phyloP scores from a whole-genome alignment of 495 filamentous ascomycete species.

The Neurospora sp. region DNA sequence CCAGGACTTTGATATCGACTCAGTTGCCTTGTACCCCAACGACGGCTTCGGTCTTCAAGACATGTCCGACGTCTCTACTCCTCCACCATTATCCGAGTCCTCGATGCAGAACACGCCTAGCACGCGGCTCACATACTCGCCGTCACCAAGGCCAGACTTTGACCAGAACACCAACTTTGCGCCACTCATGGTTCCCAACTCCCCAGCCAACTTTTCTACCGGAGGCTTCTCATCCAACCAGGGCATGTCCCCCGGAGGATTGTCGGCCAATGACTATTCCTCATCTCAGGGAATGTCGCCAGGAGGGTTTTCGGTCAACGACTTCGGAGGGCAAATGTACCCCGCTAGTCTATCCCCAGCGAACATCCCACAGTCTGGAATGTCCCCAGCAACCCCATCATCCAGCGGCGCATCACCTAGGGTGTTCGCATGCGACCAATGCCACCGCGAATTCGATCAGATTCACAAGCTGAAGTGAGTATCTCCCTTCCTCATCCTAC shows the following conservation, averaged over 20 bases:
- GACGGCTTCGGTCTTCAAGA: neutral
- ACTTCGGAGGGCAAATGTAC: neutral
- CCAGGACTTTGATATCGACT: neutral
- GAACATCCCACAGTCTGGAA: neutral
- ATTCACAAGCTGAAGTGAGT: slow-evolving; percentile 39
- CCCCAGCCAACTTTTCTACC: neutral
- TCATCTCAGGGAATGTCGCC: neutral
- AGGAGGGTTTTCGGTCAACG: neutral
- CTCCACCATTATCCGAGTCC: slow-evolving; percentile 30
- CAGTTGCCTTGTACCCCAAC: neutral
- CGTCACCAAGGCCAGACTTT: slow-evolving; percentile 24
- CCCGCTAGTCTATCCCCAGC: neutral
- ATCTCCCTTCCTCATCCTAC: neutral
- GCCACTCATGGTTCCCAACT: neutral
- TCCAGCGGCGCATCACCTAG: slow-evolving; percentile 21
- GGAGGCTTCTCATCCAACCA: slow-evolving; percentile 7
- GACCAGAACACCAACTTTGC: neutral
- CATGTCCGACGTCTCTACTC: slow-evolving; percentile 28
- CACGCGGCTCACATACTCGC: slow-evolving; percentile 29
- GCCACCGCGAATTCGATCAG: slow-evolving; percentile 33
- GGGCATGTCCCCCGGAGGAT: slow-evolving; percentile 9
- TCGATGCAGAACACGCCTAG: slow-evolving; percentile 34
- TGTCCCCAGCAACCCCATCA: slow-evolving; percentile 2
- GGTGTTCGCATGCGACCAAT: slow-evolving; percentile 29
- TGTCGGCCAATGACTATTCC: neutral